Conservation (phyloP, 306 rosid genomes). For the Luffa acutangula region DNA sequence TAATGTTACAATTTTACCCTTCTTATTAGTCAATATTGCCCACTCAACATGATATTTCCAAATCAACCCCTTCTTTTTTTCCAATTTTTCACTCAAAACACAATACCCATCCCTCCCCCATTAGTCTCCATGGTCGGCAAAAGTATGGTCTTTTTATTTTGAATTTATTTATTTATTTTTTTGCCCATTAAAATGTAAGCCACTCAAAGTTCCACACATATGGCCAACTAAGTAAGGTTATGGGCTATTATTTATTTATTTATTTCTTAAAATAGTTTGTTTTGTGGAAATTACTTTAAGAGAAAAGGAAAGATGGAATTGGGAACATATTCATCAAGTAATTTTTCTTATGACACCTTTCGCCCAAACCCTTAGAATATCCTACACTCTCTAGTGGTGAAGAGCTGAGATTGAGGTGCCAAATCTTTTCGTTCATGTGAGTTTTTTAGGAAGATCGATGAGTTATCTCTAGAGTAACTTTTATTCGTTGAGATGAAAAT, state of each 20-base stretch:
- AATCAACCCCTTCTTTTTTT: background rate
- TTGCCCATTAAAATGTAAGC: background rate
- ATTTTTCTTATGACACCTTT: too few relatives aligned
- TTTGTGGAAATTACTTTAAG: background rate
- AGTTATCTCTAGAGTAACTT: too few relatives aligned
- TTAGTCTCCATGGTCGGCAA: conserved; percentile 1
- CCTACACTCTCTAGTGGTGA: too few relatives aligned
- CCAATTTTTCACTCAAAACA: background rate
- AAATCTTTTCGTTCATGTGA: too few relatives aligned
- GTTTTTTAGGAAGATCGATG: too few relatives aligned
- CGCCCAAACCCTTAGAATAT: too few relatives aligned
- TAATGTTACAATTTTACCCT: background rate
- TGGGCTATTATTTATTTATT: background rate
- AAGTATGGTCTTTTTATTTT: background rate
- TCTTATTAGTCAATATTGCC: background rate
- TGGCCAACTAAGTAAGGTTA: background rate
- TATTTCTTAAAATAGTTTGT: background rate
- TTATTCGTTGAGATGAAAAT: too few relatives aligned
- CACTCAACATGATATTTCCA: background rate
- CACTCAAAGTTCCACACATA: background rate
- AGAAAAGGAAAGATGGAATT: background rate
- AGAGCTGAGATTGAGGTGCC: too few relatives aligned
- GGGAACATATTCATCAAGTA: too few relatives aligned
- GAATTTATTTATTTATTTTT: background rate
- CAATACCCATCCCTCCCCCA: background rate